Evolutionary conservation across 257 asterid genomes (phyloP).

Genomic region (Leonotis leonurus): DNA sequence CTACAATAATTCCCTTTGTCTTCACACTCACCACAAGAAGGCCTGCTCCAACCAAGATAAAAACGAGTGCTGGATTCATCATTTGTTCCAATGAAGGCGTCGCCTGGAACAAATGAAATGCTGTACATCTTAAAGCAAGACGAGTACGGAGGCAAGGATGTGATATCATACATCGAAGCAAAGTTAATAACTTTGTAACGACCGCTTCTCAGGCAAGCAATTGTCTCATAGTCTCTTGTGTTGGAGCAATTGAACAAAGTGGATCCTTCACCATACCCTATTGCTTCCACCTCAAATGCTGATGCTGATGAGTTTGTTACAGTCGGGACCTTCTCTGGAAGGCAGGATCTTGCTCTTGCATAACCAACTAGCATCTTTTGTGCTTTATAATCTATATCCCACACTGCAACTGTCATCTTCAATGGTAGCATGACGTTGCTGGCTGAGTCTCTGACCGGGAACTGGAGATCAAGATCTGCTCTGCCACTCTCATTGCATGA

Average conservation of each 20-base stretch:
- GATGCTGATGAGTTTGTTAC: slow-evolving; percentile 16
- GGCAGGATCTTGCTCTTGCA: slow-evolving; percentile 19
- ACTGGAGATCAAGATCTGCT: slow-evolving; percentile 18
- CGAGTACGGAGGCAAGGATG: slow-evolving; percentile 18
- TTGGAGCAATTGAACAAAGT: slow-evolving; percentile 23
- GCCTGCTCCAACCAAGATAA: slow-evolving; percentile 23
- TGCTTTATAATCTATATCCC: slow-evolving; percentile 23
- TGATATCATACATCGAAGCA: slow-evolving; percentile 5
- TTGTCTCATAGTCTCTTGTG: neutral
- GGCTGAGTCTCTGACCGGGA: slow-evolving; percentile 19
- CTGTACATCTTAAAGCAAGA: slow-evolving; percentile 33
- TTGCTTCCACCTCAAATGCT: slow-evolving; percentile 17
- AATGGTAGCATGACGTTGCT: slow-evolving; percentile 7
- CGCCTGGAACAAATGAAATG: slow-evolving; percentile 19
- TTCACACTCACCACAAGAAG: slow-evolving; percentile 28
- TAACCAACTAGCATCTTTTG: slow-evolving; percentile 19
- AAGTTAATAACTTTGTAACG: slow-evolving; percentile 7
- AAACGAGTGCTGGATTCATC: slow-evolving; percentile 9
- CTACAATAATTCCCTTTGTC: slow-evolving; percentile 18
- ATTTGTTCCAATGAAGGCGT: slow-evolving; percentile 2
- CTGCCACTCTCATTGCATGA: slow-evolving; percentile 14
- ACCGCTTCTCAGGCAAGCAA: slow-evolving; percentile 20
- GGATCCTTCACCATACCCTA: slow-evolving; percentile 16
- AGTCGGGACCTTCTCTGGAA: slow-evolving; percentile 17
- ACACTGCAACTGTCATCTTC: slow-evolving; percentile 10